Percentiles rank a stretch among this genome's conserved stretches.
phyloP scores from a whole-genome alignment of 805 yeast genomes.

The Spencermartinsiella europaea region DNA sequence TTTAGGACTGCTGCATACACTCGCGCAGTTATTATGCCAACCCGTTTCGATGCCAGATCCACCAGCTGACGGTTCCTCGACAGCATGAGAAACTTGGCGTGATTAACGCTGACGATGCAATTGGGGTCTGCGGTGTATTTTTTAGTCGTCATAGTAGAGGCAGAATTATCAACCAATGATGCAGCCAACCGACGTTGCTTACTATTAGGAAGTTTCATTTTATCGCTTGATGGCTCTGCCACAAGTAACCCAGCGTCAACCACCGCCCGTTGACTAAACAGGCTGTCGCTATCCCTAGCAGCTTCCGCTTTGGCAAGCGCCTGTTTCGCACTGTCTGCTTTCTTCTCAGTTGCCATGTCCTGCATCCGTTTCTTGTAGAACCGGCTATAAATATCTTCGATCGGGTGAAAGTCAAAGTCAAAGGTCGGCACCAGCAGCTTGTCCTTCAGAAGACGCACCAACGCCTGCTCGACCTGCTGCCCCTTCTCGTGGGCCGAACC shows the following conservation, averaged over 20 bases:
- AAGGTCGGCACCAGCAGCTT: conserved; percentile 49
- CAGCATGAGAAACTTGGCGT: conserved; percentile 61
- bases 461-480: conserved; percentile 29
- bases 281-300: conserved; percentile 25
- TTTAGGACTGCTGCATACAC: conserved; percentile 57
- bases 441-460: conserved; percentile 44
- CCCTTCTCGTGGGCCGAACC: too few species aligned
- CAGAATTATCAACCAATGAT: background rate
- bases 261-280: conserved; percentile 18
- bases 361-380: conserved; percentile 19
- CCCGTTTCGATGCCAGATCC: conserved; percentile 55
- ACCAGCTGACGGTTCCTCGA: conserved; percentile 61
- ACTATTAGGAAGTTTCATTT: background rate
- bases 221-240: conserved; percentile 1
- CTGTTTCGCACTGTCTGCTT: conserved; percentile 52
- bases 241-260: conserved; percentile 18
- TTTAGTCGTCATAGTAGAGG: background rate
- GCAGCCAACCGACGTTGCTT: background rate
- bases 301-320: conserved; percentile 60
- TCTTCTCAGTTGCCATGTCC: conserved; percentile 13
- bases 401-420: conserved; percentile 32
- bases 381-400: conserved; percentile 24
- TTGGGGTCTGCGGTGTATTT: conserved; percentile 14
- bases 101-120: conserved; percentile 51
- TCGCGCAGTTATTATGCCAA: conserved; percentile 63